A percentile compares a stretch with the other conserved stretches of the same genome.
Evolutionary conservation across 495 filamentous ascomycete genomes (phyloP).

Genomic region (Xylaria longipes): DNA sequence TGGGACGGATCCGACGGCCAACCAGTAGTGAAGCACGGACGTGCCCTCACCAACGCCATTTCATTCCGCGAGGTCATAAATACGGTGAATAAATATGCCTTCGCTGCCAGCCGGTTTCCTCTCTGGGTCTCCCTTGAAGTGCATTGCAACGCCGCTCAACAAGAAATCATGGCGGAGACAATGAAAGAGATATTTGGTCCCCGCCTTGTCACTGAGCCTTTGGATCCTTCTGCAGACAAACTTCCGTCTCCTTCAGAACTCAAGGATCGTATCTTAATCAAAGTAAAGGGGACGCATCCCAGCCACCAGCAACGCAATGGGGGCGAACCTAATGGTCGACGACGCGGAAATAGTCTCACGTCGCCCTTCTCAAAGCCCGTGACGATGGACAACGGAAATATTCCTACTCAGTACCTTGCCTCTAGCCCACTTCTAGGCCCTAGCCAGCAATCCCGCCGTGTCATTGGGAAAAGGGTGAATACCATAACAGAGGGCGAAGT

Average conservation of each 20-base stretch:
- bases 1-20: conserved; percentile 91
- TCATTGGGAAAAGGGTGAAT: conserved; percentile 44
- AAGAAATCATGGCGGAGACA: conserved; percentile 86
- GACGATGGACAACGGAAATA: conserved; percentile 58
- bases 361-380: conserved; percentile 72
- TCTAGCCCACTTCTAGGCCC: conserved; percentile 62
- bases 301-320: conserved; percentile 47
- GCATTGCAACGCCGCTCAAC: conserved; percentile 84
- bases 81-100: conserved; percentile 92
- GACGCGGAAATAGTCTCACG: conserved; percentile 79
- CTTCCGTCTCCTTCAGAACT: conserved; percentile 89
- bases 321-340: conserved; percentile 54
- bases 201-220: conserved; percentile 75
- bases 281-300: conserved; percentile 75
- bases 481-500: conserved; percentile 59
- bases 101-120: conserved; percentile 78
- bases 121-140: conserved; percentile 95
- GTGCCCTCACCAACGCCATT: conserved; percentile 85
- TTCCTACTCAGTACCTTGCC: conserved; percentile 59
- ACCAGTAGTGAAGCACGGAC: conserved; percentile 88
- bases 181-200: conserved; percentile 84
- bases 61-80: conserved; percentile 88
- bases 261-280: conserved; percentile 83
- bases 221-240: conserved; percentile 65
- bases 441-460: conserved; percentile 41